Evolutionary conservation across 768 basidiomycete species (phyloP).

Genomic region (Boletus pseudo-olivaceus): DNA sequence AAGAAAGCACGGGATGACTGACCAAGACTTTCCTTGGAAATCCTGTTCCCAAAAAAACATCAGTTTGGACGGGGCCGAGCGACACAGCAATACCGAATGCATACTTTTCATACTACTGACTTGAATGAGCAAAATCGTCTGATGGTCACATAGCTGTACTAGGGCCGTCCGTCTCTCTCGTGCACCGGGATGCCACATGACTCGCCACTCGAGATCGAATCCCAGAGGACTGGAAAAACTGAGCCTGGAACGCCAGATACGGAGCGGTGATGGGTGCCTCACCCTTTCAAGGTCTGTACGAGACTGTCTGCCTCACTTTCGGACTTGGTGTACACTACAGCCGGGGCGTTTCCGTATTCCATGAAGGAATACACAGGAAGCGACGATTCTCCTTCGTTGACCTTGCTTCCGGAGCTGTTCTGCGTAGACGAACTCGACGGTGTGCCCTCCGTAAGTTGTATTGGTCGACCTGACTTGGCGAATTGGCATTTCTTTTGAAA

Average conservation of each 20-base stretch:
- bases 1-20: neutral
- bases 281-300: slow-evolving; percentile 37
- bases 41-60: slow-evolving; percentile 23
- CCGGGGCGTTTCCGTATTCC: slow-evolving; percentile 29
- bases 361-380: slow-evolving; percentile 39
- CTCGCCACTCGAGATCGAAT: slow-evolving; percentile 51
- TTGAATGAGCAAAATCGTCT: slow-evolving; percentile 45
- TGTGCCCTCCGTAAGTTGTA: neutral
- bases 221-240: slow-evolving; percentile 39
- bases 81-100: neutral
- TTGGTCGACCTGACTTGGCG: neutral
- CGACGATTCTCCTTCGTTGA: neutral
- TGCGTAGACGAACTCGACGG: slow-evolving; percentile 6
- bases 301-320: slow-evolving; percentile 43
- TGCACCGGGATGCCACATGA: slow-evolving; percentile 31
- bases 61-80: neutral
- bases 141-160: slow-evolving; percentile 43
- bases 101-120: slow-evolving; percentile 46
- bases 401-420: neutral
- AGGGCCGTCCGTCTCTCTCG: slow-evolving; percentile 39
- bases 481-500: neutral
- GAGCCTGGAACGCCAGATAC: neutral
- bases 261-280: slow-evolving; percentile 1
- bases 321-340: slow-evolving; percentile 37
- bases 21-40: slow-evolving; percentile 44